Evolutionary conservation across 139 green algal genomes (phyloP), one percentile per base, ranked within the genome.

Genomic region (Ostreobium quekettii): DNA sequence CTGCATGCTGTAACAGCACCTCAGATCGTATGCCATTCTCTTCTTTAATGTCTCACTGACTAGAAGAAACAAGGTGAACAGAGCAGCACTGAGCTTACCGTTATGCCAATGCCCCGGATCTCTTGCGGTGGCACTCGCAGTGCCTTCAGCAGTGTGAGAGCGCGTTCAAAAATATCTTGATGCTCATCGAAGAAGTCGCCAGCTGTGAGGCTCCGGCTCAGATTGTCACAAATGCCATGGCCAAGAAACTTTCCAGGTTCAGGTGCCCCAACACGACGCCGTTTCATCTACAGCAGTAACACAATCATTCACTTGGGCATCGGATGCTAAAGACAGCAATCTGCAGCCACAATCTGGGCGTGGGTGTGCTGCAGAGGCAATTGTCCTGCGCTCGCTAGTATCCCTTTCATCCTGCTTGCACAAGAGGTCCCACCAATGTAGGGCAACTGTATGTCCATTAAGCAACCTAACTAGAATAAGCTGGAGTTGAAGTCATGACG

Each of bases 241-340:
- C 93, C 93, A 71, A 98, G 76, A 71, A 91, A 95, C 76, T 98
- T 98, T 22, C 36, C 42, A 0, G 78, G 78, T 59, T 89, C 81
- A 0, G 78, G 82, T 0, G 85, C 91, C 29, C 82, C 85, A 46
- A 72, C 67, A 74, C 88, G 85, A 8, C 84, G 75, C 15, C 80
- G 76, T 81, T 92, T 96, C 36, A 93, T 31, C 57, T 94, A 31
- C 22, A 59, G n/a, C 6, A 22, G n/a, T 48, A 19, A 67, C 30
- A 11, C 22, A 47, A 47, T 31, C 28, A 48, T 29, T 62, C n/a
- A 11, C 19, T 62, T 26, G 42, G 59, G n/a, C n/a, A n/a, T n/a
- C n/a, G n/a, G n/a, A n/a, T n/a, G n/a, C n/a, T n/a, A n/a, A n/a
- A n/a, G n/a, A n/a, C n/a, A n/a, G n/a, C n/a, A n/a, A n/a, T n/a